Evolutionary conservation across 345 rosid species (phyloP), one percentile per base, ranked within the genome.

Genomic region (Erysimum cheiranthoides): DNA sequence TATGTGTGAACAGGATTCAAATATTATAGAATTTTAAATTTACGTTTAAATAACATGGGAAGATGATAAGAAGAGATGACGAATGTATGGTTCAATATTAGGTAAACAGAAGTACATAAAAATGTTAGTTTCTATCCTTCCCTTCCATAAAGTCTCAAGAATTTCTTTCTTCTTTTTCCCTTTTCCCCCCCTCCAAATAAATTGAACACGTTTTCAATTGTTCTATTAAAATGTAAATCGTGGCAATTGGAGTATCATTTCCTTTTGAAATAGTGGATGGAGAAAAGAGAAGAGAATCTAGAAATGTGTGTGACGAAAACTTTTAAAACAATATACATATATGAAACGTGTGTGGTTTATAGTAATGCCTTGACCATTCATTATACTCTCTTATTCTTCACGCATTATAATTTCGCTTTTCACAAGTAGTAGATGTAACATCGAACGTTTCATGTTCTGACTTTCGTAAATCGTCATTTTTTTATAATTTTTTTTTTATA

Each of bases 91-190:
- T 68, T 62, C 59, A 69, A 58, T 52, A 59, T 77, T 77, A 77
- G 80, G 80, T 77, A 77, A 39, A 71, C 76, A 56, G 0, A 77
- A 77, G 73, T 64, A 49, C 68, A 71, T 71, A 71, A 56, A 70
- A 65, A 10, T 65, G 80, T 71, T 57, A 77, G 61, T 65, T 56
- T 77, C 61, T 77, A 71, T 75, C 79, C 12, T 75, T 75, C 74
- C 30, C 56, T 71, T 57, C 32, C 12, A 71, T 65, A 77, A 71
- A 77, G 76, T 40, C 30, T 77, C 21, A 38, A 38, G 12, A 71
- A 58, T 50, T 71, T 77, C 68, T 77, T 77, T 77, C 77, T 77
- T 71, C 77, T 77, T 77, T 71, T 64, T 8, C 72, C 38, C 5
- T 34, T 36, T 69, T 36, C 9, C 47, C 12, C 13, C n/a, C 10